A percentile compares a stretch with the other conserved stretches of the same genome.
phyloP scores from a whole-genome alignment of 1,284 basidiomycete species.

The Fereydounia khargensis region DNA sequence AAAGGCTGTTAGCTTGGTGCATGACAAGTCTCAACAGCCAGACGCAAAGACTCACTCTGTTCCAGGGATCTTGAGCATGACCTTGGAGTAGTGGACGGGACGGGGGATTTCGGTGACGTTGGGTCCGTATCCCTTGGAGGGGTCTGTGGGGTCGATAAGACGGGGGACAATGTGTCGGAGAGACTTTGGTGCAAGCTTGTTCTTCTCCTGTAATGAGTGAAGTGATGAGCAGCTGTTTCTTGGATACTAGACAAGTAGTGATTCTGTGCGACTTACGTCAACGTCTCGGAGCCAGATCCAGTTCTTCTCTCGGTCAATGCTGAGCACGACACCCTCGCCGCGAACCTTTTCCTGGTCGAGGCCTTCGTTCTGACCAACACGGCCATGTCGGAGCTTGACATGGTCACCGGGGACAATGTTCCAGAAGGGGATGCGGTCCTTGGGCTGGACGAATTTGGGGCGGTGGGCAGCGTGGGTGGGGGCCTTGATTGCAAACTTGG shows the following conservation, averaged over 20 bases:
- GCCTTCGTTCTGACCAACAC: slow-evolving; percentile 32
- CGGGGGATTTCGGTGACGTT: slow-evolving; percentile 45
- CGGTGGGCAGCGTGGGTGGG: slow-evolving; percentile 51
- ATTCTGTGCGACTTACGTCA: slow-evolving; percentile 18
- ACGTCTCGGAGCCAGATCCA: slow-evolving; percentile 49
- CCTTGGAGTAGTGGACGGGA: slow-evolving; percentile 55
- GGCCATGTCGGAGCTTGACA: slow-evolving; percentile 54
- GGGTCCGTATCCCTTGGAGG: slow-evolving; percentile 45
- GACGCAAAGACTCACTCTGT: slow-evolving; percentile 18
- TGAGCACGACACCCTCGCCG: slow-evolving; percentile 49
- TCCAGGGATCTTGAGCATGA: slow-evolving; percentile 53
- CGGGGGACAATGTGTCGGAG: slow-evolving; percentile 46
- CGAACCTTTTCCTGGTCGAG: slow-evolving; percentile 32
- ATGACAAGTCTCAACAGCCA: no score
- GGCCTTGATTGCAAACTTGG: slow-evolving; percentile 48
- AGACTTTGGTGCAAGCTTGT: slow-evolving; percentile 45
- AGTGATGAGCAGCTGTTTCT: no score
- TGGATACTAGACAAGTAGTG: no score
- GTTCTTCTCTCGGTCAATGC: slow-evolving; percentile 49
- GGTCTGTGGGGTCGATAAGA: slow-evolving; percentile 34
- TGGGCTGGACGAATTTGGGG: slow-evolving; percentile 55
- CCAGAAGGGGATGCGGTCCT: slow-evolving; percentile 59
- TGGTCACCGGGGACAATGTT: slow-evolving; percentile 58
- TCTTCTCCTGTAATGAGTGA: slow-evolving; percentile 30
- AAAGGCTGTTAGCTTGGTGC: no score